Base-by-base conservation (phyloP, 2,329 filamentous ascomycete genomes). In the Fusarium nisikadoi region DNA sequence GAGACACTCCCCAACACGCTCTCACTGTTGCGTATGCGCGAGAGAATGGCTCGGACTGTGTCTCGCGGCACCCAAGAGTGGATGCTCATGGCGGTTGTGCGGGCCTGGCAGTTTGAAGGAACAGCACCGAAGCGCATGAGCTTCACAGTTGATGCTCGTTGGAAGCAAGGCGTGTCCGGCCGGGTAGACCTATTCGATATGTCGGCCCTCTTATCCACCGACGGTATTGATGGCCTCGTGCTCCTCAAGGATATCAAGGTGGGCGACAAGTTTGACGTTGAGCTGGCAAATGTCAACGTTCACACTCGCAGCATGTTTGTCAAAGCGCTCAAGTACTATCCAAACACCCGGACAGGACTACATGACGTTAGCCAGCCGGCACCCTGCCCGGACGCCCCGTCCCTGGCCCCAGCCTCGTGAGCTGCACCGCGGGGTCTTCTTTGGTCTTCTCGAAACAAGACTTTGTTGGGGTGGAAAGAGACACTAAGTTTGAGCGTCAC, bases 31-130 rank as follows among this genome's bases (percentile, higher is more conserved):
- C 83, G 85, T 33, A 79, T 88, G 74, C 86, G 87, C 43, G 87
- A 90, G 82, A 85, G 83, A 72, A 84, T 86, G 80, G 82, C 84
- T 45, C 82, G 83, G 36, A 72, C 80, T 5, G 80, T 89, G 39
- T 75, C 79, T n/a, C 78, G 80, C 47, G 87, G 87, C 57, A 77
- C 78, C 46, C 75, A 83, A 71, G 84, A 88, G 73, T 91, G 88
- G 87, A 84, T 89, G 50, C 81, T 89, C 50, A 88, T 91, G 75
- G 88, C 89, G 29, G 81, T 92, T 36, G 81, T 89, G 57, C 87
- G 89, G 19, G 89, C 87, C 19, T 91, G 89, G 89, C 82, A 82
- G 68, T 89, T 86, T 73, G 86, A 90, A 75, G 80, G 81, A 13
- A 70, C 79, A 52, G 77, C 88, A 31, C 87, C 88, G n/a, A 69